Percentiles rank a stretch among this genome's conserved stretches.
Conservation (phyloP, 2,329 filamentous ascomycete genomes). For the Aspergillus aculeatus region DNA sequence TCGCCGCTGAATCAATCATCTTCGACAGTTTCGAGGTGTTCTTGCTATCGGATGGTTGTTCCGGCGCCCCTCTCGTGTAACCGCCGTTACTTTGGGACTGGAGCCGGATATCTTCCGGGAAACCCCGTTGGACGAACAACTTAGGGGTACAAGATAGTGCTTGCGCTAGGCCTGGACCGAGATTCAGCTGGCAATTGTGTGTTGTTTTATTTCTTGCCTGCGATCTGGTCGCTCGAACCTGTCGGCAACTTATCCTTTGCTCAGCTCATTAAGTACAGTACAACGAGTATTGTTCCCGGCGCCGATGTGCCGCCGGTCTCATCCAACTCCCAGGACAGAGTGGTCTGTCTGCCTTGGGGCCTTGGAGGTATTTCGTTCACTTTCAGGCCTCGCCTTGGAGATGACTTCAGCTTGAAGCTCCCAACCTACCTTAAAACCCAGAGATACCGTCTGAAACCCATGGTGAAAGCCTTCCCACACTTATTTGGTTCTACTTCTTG, state of each 20-base stretch:
- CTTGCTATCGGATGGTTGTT: conserved; percentile 25
- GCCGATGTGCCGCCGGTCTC: not conserved
- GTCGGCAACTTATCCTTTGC: not conserved
- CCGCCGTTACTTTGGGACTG: conserved; percentile 24
- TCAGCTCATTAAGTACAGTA: not conserved
- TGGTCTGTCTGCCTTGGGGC: no score
- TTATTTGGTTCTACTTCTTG: conserved; percentile 9
- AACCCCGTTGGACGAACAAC: conserved; percentile 26
- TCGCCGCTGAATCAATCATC: not conserved
- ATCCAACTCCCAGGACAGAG: not conserved
- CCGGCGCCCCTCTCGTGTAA: conserved; percentile 29
- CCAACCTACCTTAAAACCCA: no score
- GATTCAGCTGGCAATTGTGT: conserved; percentile 21
- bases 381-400: not conserved
- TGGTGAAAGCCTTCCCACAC: not conserved
- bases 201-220: not conserved
- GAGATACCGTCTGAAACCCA: not conserved
- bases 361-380: no score
- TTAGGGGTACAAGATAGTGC: conserved; percentile 3
- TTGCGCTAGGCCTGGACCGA: conserved; percentile 9
- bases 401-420: not conserved
- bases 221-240: not conserved
- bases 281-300: not conserved
- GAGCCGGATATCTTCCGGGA: conserved; percentile 31
- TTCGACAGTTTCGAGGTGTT: conserved; percentile 17